Evolutionary conservation across 371 early-diverging fungal species (phyloP), one percentile per base, ranked within the genome.

Genomic region (Synchytrium microbalum): DNA sequence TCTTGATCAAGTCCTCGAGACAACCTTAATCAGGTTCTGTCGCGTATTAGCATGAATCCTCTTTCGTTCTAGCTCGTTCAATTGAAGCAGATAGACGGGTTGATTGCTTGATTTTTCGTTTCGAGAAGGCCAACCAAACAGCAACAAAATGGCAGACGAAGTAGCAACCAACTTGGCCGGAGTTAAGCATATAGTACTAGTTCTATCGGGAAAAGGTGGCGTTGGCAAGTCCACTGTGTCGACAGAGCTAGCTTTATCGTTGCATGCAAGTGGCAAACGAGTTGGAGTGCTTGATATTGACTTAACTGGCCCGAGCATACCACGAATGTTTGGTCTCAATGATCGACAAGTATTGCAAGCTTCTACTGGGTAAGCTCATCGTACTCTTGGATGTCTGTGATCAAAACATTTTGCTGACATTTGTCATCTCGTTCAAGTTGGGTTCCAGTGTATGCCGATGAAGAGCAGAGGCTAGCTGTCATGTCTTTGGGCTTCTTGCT

Each of bases 161-260:
- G 56, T 55, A 87, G 3, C 64, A 87, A 5, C 91, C 94, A 58
- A 83, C 46, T 74, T 93, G 67, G 63, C 71, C 1, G 67, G 69
- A 24, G 84, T 91, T 27, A 84, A 83, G 66, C 88, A 88, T 70
- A 91, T 91, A 71, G 79, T 98, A 58, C 81, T 98, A n/a, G 84
- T 99, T 1, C 86, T 98, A 38, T 93, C 95, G 3, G 99, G 99
- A 59, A 99, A 99, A 73, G 99, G 99, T 52, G 99, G 99, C 32
- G 99, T 99, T 3, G 99, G 98, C 62, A 71, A 67, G 51, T 54
- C 54, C 8, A 64, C 62, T 2, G 55, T 68, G 8, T 61, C 58
- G 10, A 54, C 86, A 0, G 89, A 92, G 54, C 82, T 95, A 0
- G 87, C 90, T 0, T 86, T 89, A 70, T 86, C 92, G 1, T 81